These are phyloP conservation scores for Microbotryomycetes sp. DNA, from an alignment of 1,284 basidiomycete species.

Conservation along the genomic window DNA sequence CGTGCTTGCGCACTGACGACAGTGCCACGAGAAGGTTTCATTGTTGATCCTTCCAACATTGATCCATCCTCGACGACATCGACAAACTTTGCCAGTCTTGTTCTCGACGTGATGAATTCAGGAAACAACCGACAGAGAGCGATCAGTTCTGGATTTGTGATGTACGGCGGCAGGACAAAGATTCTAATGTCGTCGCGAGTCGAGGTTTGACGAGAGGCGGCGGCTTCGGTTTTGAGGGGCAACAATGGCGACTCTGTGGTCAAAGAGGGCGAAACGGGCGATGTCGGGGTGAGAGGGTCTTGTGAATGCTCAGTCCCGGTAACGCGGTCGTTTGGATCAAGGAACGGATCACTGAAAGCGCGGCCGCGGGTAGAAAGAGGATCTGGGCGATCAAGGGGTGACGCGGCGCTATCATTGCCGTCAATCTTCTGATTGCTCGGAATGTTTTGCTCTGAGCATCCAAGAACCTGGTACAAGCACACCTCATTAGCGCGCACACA, in stretches of 20 bases:
- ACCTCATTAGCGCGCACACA: background rate
- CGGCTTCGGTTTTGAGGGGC: no score
- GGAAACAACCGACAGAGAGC: conserved; percentile 27
- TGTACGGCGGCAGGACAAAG: conserved; percentile 28
- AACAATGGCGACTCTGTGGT: background rate
- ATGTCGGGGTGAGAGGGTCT: background rate
- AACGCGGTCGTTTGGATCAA: conserved; percentile 5
- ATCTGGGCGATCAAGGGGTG: conserved; percentile 7
- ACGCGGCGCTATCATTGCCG: conserved; percentile 14
- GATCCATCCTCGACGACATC: background rate
- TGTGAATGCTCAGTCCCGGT: background rate
- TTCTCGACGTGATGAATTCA: conserved; percentile 16
- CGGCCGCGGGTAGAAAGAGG: background rate
- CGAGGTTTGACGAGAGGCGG: no score
- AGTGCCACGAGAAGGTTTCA: background rate
- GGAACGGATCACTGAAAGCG: conserved; percentile 21
- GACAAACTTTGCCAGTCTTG: background rate
- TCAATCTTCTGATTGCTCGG: background rate
- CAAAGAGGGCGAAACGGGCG: background rate
- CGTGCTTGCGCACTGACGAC: background rate
- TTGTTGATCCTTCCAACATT: background rate
- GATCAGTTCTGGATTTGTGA: conserved; percentile 26
- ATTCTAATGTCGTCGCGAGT: conserved; percentile 15
- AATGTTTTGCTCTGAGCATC: conserved; percentile 15
- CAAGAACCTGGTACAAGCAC: no score